Evolutionary conservation across 2,329 filamentous ascomycete species (phyloP).

Genomic region (Sporothrix euskadiensis): DNA sequence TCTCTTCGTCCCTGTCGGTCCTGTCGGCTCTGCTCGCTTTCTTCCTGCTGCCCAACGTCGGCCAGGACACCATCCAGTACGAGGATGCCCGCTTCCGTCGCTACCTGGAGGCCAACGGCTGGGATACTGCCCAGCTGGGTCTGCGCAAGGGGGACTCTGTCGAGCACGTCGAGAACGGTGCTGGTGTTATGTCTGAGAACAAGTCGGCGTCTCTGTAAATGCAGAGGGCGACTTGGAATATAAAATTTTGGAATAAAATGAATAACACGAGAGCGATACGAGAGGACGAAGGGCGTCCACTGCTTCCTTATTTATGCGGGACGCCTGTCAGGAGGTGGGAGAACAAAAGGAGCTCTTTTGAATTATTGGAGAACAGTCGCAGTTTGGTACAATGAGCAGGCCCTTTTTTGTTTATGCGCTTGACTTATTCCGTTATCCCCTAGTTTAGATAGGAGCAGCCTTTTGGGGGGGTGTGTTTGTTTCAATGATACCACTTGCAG

Average conservation of each 20-base stretch:
- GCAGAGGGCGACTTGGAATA: background rate
- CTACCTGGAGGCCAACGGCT: constrained; percentile 73
- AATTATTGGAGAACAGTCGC: background rate
- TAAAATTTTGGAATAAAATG: background rate
- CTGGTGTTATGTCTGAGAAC: background rate
- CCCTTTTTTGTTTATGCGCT: background rate
- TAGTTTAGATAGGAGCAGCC: background rate
- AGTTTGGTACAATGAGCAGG: background rate
- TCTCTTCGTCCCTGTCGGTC: constrained; percentile 76
- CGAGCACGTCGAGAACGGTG: constrained; percentile 33
- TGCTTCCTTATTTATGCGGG: background rate
- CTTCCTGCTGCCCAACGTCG: constrained; percentile 72
- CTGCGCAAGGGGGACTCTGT: constrained; percentile 42
- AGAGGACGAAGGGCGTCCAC: background rate
- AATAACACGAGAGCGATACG: background rate
- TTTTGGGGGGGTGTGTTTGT: background rate
- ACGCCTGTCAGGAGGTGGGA: background rate
- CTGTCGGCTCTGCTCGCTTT: constrained; percentile 67
- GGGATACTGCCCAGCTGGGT: constrained; percentile 64
- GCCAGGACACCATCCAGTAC: constrained; percentile 77
- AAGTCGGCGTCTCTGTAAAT: constrained; percentile 1
- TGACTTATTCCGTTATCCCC: background rate
- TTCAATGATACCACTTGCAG: constrained; percentile 19
- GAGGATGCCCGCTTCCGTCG: constrained; percentile 76
- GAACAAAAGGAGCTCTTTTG: background rate